A percentile compares a stretch with the other conserved stretches of the same genome.
phyloP scores from a whole-genome alignment of 106 monocot genomes.

The Phalaenopsis equestris region DNA sequence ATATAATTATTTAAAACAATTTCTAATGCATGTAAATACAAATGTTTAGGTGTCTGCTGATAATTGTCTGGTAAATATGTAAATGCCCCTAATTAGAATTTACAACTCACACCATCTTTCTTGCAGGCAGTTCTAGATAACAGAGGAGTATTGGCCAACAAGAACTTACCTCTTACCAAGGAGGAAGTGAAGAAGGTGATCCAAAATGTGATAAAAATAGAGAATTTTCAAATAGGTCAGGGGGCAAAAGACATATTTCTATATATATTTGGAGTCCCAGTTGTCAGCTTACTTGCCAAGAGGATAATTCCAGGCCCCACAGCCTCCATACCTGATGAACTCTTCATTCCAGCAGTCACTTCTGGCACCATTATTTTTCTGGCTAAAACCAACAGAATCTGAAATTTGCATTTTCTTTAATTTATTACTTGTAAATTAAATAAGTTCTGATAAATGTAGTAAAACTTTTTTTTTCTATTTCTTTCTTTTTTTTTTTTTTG shows the following conservation, averaged over 20 bases:
- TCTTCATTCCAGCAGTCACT: slow-evolving; percentile 59
- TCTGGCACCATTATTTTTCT: slow-evolving; percentile 50
- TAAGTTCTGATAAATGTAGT: too few species aligned
- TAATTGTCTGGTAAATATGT: too few species aligned
- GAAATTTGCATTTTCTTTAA: neutral
- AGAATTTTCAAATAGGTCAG: slow-evolving; percentile 38
- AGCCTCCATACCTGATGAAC: slow-evolving; percentile 45
- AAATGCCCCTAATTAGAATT: too few species aligned
- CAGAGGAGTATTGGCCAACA: too few species aligned
- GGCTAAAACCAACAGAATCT: slow-evolving; percentile 46
- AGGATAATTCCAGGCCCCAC: slow-evolving; percentile 44
- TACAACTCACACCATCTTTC: neutral
- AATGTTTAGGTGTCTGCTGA: too few species aligned
- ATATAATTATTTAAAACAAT: too few species aligned
- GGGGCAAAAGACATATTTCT: slow-evolving; percentile 37
- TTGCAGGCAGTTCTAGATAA: neutral
- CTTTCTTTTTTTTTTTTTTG: too few species aligned
- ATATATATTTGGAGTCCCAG: slow-evolving; percentile 44
- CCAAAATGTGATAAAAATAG: slow-evolving; percentile 10
- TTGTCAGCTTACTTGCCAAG: slow-evolving; percentile 38
- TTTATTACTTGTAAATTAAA: too few species aligned
- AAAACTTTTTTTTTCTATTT: too few species aligned
- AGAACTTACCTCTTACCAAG: slow-evolving; percentile 11
- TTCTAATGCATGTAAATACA: too few species aligned
- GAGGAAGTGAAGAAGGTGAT: slow-evolving; percentile 36